Evolutionary conservation across 2,329 filamentous ascomycete genomes (phyloP).

Genomic region (Cladosporium cucumerinum): DNA sequence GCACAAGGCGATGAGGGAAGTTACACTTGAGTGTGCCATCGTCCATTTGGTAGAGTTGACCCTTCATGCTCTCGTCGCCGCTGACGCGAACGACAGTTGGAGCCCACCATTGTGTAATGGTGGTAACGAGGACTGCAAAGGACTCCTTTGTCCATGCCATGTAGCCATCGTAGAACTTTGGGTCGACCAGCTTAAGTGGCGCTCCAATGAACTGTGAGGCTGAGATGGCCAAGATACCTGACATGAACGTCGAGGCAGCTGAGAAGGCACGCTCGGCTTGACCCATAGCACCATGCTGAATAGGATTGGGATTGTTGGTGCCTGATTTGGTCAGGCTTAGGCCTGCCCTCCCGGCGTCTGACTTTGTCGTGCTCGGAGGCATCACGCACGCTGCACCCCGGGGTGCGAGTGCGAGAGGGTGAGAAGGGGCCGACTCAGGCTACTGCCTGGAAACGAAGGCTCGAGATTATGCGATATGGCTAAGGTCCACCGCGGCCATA

Average conservation of each 20-base stretch:
- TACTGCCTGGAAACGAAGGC: conserved; percentile 4
- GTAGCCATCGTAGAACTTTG: conserved; percentile 76
- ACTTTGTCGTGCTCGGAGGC: conserved; percentile 11
- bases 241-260: conserved; percentile 49
- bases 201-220: conserved; percentile 72
- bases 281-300: conserved; percentile 46
- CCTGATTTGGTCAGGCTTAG: conserved; percentile 41
- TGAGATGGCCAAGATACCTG: conserved; percentile 52
- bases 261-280: conserved; percentile 51
- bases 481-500: conserved; percentile 1
- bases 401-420: background rate
- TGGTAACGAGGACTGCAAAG: conserved; percentile 74
- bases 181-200: conserved; percentile 72
- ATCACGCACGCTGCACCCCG: background rate
- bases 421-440: background rate
- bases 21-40: conserved; percentile 73
- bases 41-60: conserved; percentile 65
- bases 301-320: conserved; percentile 37
- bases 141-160: conserved; percentile 84
- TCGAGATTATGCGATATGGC: conserved; percentile 2
- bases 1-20: conserved; percentile 75
- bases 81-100: conserved; percentile 79
- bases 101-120: conserved; percentile 84
- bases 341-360: conserved; percentile 16
- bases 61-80: conserved; percentile 74